phyloP scores from a whole-genome alignment of 371 early-diverging fungal species.

The Apophysomyces sp. region DNA sequence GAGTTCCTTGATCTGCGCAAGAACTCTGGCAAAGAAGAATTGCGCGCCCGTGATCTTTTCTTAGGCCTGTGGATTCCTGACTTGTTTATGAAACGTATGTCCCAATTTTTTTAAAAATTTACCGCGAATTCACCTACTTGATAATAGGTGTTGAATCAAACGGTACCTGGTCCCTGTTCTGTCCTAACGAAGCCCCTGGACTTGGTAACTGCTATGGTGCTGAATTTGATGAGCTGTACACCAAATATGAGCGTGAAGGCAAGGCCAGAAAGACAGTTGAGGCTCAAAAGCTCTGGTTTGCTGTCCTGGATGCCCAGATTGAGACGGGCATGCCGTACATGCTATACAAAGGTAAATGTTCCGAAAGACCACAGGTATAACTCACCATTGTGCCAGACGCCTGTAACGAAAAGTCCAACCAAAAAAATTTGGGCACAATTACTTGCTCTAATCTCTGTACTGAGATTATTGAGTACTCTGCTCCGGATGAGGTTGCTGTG shows the following conservation, averaged over 20 bases:
- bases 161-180: conserved; percentile 97
- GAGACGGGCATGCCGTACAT: conserved; percentile 99
- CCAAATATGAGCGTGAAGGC: conserved; percentile 88
- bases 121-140: neutral
- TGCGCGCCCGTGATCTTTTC: conserved; percentile 97
- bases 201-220: conserved; percentile 95
- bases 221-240: conserved; percentile 91
- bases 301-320: conserved; percentile 97
- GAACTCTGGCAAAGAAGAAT: conserved; percentile 99
- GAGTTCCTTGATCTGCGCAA: conserved; percentile 98
- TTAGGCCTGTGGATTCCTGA: conserved; percentile 99
- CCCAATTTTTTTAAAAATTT: too few species aligned
- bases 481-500: conserved; percentile 98
- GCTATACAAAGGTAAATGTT: conserved; percentile 93
- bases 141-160: conserved; percentile 79
- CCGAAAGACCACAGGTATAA: neutral
- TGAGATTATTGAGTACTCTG: conserved; percentile 97
- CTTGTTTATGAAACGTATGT: conserved; percentile 95
- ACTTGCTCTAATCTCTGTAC: conserved; percentile 83
- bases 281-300: conserved; percentile 99
- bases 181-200: conserved; percentile 96
- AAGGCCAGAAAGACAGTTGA: conserved; percentile 85
- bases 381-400: conserved; percentile 30
- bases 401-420: conserved; percentile 98
- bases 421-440: conserved; percentile 97